Evolutionary conservation across 495 filamentous ascomycete species (phyloP), one percentile per base, ranked within the genome.

Genomic region (Penicillium waksmanii): DNA sequence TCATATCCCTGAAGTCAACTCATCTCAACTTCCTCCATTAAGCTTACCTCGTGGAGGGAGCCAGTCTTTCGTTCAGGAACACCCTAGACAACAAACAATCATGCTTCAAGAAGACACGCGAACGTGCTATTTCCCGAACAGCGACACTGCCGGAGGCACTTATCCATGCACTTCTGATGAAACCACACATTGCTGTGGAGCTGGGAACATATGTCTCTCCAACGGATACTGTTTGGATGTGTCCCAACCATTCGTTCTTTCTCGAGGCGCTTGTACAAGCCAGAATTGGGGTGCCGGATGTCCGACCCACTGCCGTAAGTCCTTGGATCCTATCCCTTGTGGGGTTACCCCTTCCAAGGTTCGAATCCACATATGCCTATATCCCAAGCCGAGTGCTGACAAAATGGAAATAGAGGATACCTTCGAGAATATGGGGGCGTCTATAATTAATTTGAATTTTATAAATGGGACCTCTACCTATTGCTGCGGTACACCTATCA

Each of bases 401-500:
- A 44, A 44, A 19, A 44, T 18, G 42, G n/a, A 18, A 27, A 11
- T 19, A 53, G 46, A 56, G 47, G 33, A 56, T 34, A 34, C 42
- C 3, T 55, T 51, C 25, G 21, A 18, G 10, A 23, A 21, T 8
- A 44, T 31, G 23, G 71, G 73, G 38, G 62, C 61, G 9, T 68
- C 71, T 5, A 73, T 73, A 34, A 62, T 73, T 49, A 68, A 67
- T 51, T 36, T 70, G 2, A 34, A 34, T 10, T 66, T 56, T 51
- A 19, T 31, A 19, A 55, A 67, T 18, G 59, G 61, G 12, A 46
- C 57, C 2, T 62, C 71, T 1, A 56, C 33, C 13, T 76, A 74
- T 54, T 76, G 73, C 64, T 73, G 70, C 58, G 68, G 67, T 18
- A 68, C 67, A 5, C 55, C 66, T 3, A 51, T 69, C 34, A 57